Evolutionary conservation across 176 grass and related monocot species (phyloP).

Genomic region (Hsuehochloa calcarea): DNA sequence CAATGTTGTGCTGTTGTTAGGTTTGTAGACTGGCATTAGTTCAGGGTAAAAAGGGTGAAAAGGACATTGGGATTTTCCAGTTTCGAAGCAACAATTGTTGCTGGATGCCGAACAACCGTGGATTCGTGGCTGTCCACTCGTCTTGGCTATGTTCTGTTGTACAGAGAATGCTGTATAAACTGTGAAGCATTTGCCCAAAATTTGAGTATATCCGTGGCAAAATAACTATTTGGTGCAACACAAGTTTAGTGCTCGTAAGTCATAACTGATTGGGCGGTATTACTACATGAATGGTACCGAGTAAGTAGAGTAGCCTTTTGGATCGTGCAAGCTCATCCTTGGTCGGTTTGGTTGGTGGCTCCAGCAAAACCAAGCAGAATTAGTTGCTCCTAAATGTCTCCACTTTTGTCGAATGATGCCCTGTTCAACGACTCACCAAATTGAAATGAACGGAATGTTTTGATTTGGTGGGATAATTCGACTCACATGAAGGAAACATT

Average conservation of each 20-base stretch:
- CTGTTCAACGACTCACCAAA: neutral
- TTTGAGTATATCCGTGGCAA: neutral
- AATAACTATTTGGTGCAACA: neutral
- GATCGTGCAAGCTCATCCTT: neutral
- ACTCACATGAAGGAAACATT: too few species aligned
- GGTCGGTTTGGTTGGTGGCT: neutral
- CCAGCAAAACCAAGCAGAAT: neutral
- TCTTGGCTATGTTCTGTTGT: slow-evolving; percentile 25
- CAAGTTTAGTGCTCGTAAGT: neutral
- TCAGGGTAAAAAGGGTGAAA: neutral
- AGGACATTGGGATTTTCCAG: neutral
- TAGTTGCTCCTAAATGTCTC: neutral
- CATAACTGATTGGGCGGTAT: neutral
- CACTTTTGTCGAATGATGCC: neutral
- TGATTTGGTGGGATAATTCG: neutral
- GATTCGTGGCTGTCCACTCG: neutral
- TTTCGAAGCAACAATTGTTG: slow-evolving; percentile 74
- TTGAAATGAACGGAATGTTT: neutral
- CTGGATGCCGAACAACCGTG: slow-evolving; percentile 17
- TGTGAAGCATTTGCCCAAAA: neutral
- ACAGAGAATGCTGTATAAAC: slow-evolving; percentile 31
- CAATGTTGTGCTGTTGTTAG: slow-evolving; percentile 52
- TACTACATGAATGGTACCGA: neutral
- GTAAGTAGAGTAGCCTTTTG: neutral
- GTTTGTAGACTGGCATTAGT: neutral